phyloP scores from a whole-genome alignment of 257 asterid species.

The Solanum rostratum region DNA sequence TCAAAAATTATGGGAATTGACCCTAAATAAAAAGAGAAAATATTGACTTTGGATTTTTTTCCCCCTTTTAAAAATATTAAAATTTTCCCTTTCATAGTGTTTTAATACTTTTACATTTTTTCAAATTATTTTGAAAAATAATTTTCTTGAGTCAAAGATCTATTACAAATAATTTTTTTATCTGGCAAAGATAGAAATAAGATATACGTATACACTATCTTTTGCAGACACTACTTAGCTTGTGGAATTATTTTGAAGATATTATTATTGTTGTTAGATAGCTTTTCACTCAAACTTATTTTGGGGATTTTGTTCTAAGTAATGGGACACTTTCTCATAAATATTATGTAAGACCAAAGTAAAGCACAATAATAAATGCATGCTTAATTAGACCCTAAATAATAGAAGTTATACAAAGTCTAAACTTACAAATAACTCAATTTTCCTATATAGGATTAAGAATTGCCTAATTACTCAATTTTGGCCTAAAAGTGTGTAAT shows the following conservation, averaged over 20 bases:
- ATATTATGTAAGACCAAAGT: not conserved
- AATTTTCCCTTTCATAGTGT: not conserved
- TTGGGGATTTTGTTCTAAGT: not conserved
- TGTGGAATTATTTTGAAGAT: not conserved
- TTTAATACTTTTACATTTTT: not conserved
- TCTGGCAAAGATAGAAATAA: too few species aligned
- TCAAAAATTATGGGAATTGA: not conserved
- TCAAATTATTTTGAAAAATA: not conserved
- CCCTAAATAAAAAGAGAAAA: too few species aligned
- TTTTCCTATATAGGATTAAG: not conserved
- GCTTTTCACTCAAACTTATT: not conserved
- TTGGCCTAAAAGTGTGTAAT: not conserved
- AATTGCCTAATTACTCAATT: not conserved
- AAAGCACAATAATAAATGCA: not conserved
- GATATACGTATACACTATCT: not conserved
- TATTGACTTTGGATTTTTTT: too few species aligned
- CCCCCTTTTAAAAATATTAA: too few species aligned
- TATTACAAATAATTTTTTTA: not conserved
- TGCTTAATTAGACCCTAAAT: not conserved
- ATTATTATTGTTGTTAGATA: not conserved
- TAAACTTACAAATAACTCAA: not conserved
- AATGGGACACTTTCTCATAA: not conserved
- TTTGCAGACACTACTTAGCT: not conserved
- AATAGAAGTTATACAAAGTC: not conserved
- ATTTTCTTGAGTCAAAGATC: not conserved